A percentile compares a stretch with the other conserved stretches of the same genome.
Conservation (phyloP, 2,329 filamentous ascomycete species). For the Fusarium nisikadoi region DNA sequence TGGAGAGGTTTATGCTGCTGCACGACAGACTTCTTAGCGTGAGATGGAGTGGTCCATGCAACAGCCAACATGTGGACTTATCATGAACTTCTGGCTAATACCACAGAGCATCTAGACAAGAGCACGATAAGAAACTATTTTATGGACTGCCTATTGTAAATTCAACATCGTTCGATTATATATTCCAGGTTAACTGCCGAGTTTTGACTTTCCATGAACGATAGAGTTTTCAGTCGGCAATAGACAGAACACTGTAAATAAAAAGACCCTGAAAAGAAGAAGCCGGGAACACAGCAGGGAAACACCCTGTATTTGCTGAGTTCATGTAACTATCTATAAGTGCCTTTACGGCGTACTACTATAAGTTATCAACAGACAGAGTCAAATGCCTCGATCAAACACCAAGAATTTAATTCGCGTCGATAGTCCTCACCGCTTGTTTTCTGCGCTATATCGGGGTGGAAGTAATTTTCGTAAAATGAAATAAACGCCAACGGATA, state of each 20-base stretch:
- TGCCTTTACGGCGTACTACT: neutral
- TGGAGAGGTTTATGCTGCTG: neutral
- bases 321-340: neutral
- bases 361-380: neutral
- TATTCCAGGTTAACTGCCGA: neutral
- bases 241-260: neutral
- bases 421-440: slow-evolving; percentile 11
- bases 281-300: slow-evolving; percentile 1
- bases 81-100: neutral
- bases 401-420: neutral
- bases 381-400: neutral
- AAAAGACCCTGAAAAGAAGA: slow-evolving; percentile 20
- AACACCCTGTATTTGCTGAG: neutral
- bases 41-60: neutral
- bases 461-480: neutral
- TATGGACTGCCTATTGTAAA: neutral
- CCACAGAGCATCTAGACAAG: neutral
- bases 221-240: slow-evolving; percentile 15
- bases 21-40: neutral
- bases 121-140: neutral
- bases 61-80: neutral
- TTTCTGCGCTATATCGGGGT: neutral
- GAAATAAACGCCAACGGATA: slow-evolving; percentile 2
- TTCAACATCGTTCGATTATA: neutral
- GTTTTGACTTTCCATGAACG: neutral